Evolutionary conservation across 495 filamentous ascomycete genomes (phyloP).

Genomic region (Neurospora intermedia): DNA sequence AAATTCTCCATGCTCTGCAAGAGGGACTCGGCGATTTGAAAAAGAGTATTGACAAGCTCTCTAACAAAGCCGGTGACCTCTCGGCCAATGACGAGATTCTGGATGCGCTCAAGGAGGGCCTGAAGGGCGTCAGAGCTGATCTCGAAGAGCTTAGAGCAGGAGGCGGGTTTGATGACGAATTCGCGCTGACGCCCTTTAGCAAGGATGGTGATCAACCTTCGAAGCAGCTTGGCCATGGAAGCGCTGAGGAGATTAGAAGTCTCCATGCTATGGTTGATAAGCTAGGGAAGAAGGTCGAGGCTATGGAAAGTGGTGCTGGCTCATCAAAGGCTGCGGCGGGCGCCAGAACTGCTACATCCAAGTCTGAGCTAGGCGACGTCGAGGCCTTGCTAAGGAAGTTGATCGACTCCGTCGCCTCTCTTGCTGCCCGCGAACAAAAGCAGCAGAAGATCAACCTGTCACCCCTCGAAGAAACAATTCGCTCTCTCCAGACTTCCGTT

Average conservation of each 20-base stretch:
- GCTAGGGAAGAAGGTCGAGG: constrained; percentile 72
- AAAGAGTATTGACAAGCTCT: constrained; percentile 61
- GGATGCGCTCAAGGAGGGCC: constrained; percentile 69
- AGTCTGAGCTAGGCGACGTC: constrained; percentile 30
- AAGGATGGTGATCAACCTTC: constrained; percentile 13
- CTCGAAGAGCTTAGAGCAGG: constrained; percentile 60
- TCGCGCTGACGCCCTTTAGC: constrained; percentile 33
- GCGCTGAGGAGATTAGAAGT: constrained; percentile 65
- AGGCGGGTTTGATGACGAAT: constrained; percentile 34
- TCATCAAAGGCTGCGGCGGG: constrained; percentile 48
- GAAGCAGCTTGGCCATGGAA: constrained; percentile 11
- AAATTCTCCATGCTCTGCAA: constrained; percentile 64
- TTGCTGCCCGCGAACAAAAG: constrained; percentile 12
- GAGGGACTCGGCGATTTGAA: constrained; percentile 69
- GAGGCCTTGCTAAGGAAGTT: constrained; percentile 23
- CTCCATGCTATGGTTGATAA: constrained; percentile 55
- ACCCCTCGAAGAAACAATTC: not conserved
- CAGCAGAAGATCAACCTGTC: not conserved
- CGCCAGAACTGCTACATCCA: constrained; percentile 49
- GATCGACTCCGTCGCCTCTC: constrained; percentile 26
- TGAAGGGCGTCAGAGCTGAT: constrained; percentile 61
- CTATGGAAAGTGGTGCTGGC: constrained; percentile 47
- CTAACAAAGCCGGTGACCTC: constrained; percentile 54
- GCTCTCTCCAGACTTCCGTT: not conserved
- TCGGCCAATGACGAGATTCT: constrained; percentile 77